Base-by-base conservation (phyloP, 108 stramenopile species). In the Bacterosira constricta region DNA sequence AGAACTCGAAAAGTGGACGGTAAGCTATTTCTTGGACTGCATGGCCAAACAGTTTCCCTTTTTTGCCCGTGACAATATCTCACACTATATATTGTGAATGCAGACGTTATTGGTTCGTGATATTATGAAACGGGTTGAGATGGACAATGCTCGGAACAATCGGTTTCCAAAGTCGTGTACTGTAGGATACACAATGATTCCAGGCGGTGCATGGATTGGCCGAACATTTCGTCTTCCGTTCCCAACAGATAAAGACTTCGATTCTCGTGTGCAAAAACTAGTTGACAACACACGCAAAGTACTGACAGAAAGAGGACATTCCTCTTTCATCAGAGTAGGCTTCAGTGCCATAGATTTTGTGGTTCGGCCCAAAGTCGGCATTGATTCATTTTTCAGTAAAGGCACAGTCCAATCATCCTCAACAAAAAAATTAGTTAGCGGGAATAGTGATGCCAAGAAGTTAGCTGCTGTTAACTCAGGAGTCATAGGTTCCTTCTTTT, bases 131-230 rank as follows among this genome's bases (percentile, higher is more conserved):
- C 75, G 93, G 17, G 89, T 95, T 18, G 80, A 83, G 58, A 21
- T 79, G 32, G 93, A 95, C 65, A 69, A 78, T 38, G 50, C 31
- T 13, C 72, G 90, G 21, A 95, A 95, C 64, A 66, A 71, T 58
- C 87, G 93, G 38, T 81, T 79, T 46, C 93, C 93, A 4, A 89
- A 79, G 60, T 76, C 80, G 3, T 79, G 82, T 31, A 90, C 83
- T 23, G 74, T 95, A 9, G 84, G 87, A 18, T 95, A 92, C 54
- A 80, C 82, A 2, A 66, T 80, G 27, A 69, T 66, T 15, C 56
- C 63, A 17, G 79, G 68, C 23, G 69, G 49, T 55, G 47, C 57
- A 21, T 82, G 81, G 81, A 82, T 82, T 32, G 81, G 77, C 4
- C 55, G 41, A 57, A 55, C 77, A 6, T 72, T 82, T 15, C 76